Evolutionary conservation across 1,284 basidiomycete genomes (phyloP).

Genomic region (Pholiota adiposa): DNA sequence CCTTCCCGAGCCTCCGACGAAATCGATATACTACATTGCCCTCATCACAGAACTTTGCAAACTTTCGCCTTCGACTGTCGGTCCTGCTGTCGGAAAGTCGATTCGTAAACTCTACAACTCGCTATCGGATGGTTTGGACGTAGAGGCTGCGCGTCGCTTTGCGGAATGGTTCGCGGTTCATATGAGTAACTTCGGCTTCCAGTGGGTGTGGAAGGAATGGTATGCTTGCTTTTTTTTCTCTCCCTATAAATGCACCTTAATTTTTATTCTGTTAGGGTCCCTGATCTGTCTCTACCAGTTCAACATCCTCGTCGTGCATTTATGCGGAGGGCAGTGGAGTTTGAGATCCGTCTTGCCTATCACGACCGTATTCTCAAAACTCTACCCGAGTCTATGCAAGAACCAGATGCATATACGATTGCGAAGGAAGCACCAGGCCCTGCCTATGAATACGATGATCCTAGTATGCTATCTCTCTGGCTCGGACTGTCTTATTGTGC

Average conservation of each 20-base stretch:
- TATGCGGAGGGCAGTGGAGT: conserved; percentile 86
- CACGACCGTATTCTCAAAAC: conserved; percentile 93
- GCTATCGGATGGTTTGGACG: conserved; percentile 84
- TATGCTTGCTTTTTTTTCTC: conserved; percentile 31
- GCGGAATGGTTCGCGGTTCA: conserved; percentile 97
- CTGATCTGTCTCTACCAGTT: conserved; percentile 73
- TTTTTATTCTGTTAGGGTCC: conserved; percentile 61
- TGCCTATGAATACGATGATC: conserved; percentile 83
- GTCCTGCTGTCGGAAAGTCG: conserved; percentile 95
- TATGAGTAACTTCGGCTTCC: conserved; percentile 97
- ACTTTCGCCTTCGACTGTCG: conserved; percentile 87
- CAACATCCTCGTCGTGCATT: conserved; percentile 89
- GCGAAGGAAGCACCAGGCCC: conserved; percentile 81
- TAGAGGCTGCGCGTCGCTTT: conserved; percentile 81
- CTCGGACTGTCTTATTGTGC: neutral
- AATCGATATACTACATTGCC: conserved; percentile 85
- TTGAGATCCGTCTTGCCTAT: conserved; percentile 92
- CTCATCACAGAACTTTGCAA: conserved; percentile 95
- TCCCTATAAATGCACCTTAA: neutral
- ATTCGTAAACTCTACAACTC: conserved; percentile 85
- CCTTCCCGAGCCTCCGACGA: conserved; percentile 79
- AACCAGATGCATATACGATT: conserved; percentile 67
- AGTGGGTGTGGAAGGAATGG: conserved; percentile 99
- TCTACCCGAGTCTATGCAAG: conserved; percentile 82
- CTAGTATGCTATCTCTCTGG: conserved; percentile 45